Conservation (phyloP, 495 filamentous ascomycete species). For the Astrothelium macrocarpum region DNA sequence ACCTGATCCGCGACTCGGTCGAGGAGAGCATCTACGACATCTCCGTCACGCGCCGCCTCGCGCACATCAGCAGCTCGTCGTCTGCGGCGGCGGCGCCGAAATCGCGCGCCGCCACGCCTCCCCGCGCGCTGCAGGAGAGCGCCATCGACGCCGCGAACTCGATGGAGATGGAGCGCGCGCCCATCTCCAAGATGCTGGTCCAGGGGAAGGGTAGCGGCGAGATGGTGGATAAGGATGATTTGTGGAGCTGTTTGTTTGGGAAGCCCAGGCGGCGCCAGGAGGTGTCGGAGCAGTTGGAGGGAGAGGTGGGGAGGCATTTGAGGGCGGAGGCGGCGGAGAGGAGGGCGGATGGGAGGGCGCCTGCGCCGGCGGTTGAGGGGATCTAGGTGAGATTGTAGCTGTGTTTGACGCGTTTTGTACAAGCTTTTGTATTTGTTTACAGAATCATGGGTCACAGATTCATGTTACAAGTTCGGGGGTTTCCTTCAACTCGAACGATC, state of each 20-base stretch:
- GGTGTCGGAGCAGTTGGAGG: conserved; percentile 10
- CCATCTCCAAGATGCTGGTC: conserved; percentile 56
- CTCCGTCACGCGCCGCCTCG: conserved; percentile 64
- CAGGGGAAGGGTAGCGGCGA: conserved; percentile 68
- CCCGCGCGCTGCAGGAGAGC: conserved; percentile 40
- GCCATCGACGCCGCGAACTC: conserved; percentile 74
- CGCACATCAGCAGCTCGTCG: conserved; percentile 47
- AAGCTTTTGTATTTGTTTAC: too few relatives aligned
- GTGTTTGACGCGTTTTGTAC: too few relatives aligned
- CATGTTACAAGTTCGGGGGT: too few relatives aligned
- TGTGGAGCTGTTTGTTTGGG: conserved; percentile 80
- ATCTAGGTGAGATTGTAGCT: neutral
- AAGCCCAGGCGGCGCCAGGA: conserved; percentile 19
- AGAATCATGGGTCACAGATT: too few relatives aligned
- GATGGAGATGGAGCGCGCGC: conserved; percentile 63
- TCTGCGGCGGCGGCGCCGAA: conserved; percentile 17
- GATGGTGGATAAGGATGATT: conserved; percentile 63
- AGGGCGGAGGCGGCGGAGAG: conserved; percentile 25
- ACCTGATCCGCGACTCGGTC: conserved; percentile 77
- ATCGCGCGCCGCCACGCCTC: conserved; percentile 25
- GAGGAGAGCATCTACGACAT: conserved; percentile 85
- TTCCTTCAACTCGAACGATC: neutral
- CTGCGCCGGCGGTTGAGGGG: neutral
- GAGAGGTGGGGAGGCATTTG: conserved; percentile 22
- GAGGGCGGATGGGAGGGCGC: neutral